phyloP scores from a whole-genome alignment of 2,329 filamentous ascomycete species.

The Didymella keratinophila region DNA sequence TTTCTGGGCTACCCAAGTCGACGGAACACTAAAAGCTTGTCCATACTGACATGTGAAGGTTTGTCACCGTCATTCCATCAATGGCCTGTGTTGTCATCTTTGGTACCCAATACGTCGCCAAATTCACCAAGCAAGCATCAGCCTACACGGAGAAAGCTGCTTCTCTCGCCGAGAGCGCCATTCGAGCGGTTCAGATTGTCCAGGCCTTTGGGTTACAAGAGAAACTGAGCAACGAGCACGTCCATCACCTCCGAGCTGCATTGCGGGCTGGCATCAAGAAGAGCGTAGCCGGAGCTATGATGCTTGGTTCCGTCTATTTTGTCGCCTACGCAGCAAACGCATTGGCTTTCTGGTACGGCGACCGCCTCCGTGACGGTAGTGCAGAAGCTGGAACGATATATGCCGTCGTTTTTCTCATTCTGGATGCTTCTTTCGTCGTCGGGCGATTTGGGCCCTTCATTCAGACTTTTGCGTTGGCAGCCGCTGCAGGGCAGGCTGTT shows the following conservation, averaged over 20 bases:
- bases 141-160: conserved; percentile 54
- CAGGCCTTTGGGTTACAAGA: conserved; percentile 58
- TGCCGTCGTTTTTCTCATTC: conserved; percentile 69
- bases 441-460: conserved; percentile 70
- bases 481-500: conserved; percentile 59
- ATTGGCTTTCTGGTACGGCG: conserved; percentile 57
- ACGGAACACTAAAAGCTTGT: neutral
- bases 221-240: conserved; percentile 50
- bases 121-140: conserved; percentile 50
- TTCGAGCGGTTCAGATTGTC: conserved; percentile 57
- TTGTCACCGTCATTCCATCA: conserved; percentile 58
- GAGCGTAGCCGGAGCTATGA: conserved; percentile 51
- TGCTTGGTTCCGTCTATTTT: conserved; percentile 56
- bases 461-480: conserved; percentile 62
- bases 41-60: conserved; percentile 27
- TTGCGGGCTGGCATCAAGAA: conserved; percentile 52
- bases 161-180: conserved; percentile 55
- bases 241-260: conserved; percentile 44
- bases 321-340: conserved; percentile 56
- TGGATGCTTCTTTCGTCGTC: conserved; percentile 70
- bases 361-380: conserved; percentile 37
- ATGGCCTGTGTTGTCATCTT: conserved; percentile 55
- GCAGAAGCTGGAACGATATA: conserved; percentile 63
- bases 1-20: neutral
- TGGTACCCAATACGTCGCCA: conserved; percentile 54